A percentile compares a stretch with the other conserved stretches of the same genome.
These are phyloP conservation scores for Colletotrichum sp. DNA, from an alignment of 2,329 filamentous ascomycete genomes.

Conservation along the genomic window DNA sequence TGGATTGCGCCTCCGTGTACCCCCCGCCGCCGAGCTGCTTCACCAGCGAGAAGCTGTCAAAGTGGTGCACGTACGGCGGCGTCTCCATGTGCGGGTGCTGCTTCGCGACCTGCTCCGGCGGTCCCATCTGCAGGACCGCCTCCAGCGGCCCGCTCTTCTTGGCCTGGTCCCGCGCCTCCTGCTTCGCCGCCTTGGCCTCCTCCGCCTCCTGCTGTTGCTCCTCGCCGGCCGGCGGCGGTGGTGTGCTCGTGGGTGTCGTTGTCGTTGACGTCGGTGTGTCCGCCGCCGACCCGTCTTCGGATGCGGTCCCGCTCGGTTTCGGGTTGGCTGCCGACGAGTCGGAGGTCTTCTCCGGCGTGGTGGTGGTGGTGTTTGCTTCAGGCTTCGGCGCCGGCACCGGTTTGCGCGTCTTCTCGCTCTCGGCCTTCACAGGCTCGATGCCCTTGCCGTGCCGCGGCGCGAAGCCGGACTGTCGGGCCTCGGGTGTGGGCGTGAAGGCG, in stretches of 20 bases:
- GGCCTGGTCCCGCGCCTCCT: slow-evolving; percentile 37
- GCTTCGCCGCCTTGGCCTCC: slow-evolving; percentile 27
- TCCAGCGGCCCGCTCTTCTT: slow-evolving; percentile 55
- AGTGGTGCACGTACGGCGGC: slow-evolving; percentile 90
- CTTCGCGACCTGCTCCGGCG: slow-evolving; percentile 42
- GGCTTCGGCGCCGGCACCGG: slow-evolving; percentile 24
- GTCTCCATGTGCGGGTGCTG: slow-evolving; percentile 72
- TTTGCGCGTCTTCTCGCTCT: slow-evolving; percentile 22
- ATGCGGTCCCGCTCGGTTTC: not conserved
- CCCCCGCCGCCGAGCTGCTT: slow-evolving; percentile 75
- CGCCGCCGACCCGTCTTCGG: not conserved
- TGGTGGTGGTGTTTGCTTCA: not conserved
- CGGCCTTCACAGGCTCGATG: slow-evolving; percentile 54
- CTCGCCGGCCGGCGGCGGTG: not conserved
- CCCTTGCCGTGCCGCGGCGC: slow-evolving; percentile 65
- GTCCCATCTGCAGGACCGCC: slow-evolving; percentile 52
- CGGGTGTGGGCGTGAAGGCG: slow-evolving; percentile 35
- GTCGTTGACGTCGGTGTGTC: slow-evolving; percentile 16
- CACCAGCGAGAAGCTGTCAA: slow-evolving; percentile 92
- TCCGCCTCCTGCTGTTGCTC: not conserved
- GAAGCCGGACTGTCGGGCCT: slow-evolving; percentile 49
- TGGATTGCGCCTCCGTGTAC: slow-evolving; percentile 76
- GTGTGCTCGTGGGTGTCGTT: not conserved
- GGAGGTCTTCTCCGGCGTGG: not conserved
- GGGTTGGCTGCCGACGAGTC: not conserved